phyloP scores from a whole-genome alignment of 106 monocot species.

The Acanthochlamys bracteata region DNA sequence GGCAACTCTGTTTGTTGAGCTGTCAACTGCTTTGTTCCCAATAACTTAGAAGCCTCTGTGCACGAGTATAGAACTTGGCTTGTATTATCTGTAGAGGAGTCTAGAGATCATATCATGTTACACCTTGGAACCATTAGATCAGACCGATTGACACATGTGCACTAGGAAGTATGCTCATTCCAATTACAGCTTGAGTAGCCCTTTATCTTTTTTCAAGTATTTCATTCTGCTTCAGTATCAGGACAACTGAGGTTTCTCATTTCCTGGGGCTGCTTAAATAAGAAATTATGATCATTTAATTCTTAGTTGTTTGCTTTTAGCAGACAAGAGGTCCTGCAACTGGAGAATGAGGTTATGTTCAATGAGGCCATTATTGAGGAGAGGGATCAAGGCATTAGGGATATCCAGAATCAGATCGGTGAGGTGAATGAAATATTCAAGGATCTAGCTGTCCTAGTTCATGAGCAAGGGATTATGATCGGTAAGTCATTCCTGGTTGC shows the following conservation, averaged over 20 bases:
- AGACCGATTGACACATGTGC: no score
- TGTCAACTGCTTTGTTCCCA: no score
- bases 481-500: conserved; percentile 25
- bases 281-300: not conserved
- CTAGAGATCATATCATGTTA: no score
- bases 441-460: conserved; percentile 77
- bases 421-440: conserved; percentile 94
- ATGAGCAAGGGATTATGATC: conserved; percentile 81
- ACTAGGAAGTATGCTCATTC: no score
- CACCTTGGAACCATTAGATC: no score
- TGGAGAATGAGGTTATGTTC: conserved; percentile 88
- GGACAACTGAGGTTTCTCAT: not conserved
- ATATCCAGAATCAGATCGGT: conserved; percentile 90
- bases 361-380: conserved; percentile 97
- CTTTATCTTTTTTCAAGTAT: no score
- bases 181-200: no score
- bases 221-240: no score
- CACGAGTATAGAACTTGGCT: no score
- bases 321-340: conserved; percentile 74
- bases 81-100: no score
- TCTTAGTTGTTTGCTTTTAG: not conserved
- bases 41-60: no score
- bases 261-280: not conserved
- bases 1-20: no score
- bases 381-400: conserved; percentile 85